Evolutionary conservation across 176 grass and related monocot genomes (phyloP), one percentile per base, ranked within the genome.

Genomic region (Raddia guianensis): DNA sequence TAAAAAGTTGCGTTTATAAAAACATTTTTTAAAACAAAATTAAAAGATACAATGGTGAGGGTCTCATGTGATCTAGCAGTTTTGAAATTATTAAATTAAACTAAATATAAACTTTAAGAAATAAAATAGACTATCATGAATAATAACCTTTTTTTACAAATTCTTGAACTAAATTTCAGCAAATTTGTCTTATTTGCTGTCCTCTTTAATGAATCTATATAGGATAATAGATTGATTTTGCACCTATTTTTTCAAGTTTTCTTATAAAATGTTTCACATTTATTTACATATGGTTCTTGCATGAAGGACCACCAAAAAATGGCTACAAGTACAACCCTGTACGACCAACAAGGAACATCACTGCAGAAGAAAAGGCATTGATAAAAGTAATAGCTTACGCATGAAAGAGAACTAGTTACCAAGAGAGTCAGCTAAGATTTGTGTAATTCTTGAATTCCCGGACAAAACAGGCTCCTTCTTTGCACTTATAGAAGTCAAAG

Each of bases 351-450:
- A 53, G 46, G 33, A 35, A 62, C 18, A 47, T 50, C 18, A 45
- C 42, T 56, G n/a, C 51, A 74, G 33, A 74, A 72, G 8, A 59
- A 71, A 88, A 74, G 8, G n/a, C 9, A 69, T 52, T 10, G 32
- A 68, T 52, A 62, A 21, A 77, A 67, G 45, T 46, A 71, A 61
- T 78, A 73, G 9, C 32, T 43, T 21, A 66, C 15, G 44, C 0
- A 66, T 19, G 10, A 56, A 52, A 59, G 79, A 57, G 61, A 74
- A 81, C 13, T 60, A 59, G 4, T 80, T 97, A 97, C 94, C 94
- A 63, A 98, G 71, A 70, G 95, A 98, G 19, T 98, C 95, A 68
- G 95, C 84, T 81, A 95, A 89, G 75, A 95, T 89, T 83, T 98
- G 92, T 44, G 92, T 93, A 85, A 98, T 78, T 73, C 63, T 93